Evolutionary conservation across 352 stramenopile species (phyloP).

Genomic region (Phytophthora cactorum): DNA sequence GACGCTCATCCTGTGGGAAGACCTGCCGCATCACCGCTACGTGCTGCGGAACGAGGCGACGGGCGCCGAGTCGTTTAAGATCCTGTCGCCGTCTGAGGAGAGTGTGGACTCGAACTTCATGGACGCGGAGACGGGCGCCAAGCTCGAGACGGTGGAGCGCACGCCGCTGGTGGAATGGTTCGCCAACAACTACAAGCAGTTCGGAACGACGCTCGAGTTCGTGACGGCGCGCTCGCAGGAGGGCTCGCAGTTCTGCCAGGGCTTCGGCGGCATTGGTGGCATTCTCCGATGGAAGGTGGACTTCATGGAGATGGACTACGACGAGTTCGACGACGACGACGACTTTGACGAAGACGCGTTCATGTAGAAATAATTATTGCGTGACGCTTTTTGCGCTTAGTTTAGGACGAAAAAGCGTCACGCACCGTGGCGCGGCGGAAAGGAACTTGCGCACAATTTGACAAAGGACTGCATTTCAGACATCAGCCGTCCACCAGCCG

Average conservation of each 20-base stretch:
- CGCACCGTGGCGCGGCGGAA: constrained; percentile 43
- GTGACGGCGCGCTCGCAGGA: constrained; percentile 98
- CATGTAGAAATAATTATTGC: constrained; percentile 87
- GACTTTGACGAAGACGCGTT: constrained; percentile 88
- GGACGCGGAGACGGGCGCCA: constrained; percentile 94
- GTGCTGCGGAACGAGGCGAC: constrained; percentile 95
- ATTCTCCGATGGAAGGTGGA: constrained; percentile 99
- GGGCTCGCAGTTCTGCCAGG: constrained; percentile 99
- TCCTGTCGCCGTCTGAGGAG: constrained; percentile 89
- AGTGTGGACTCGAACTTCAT: constrained; percentile 96
- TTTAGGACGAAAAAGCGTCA: constrained; percentile 36
- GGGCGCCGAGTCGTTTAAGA: constrained; percentile 82
- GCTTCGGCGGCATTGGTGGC: constrained; percentile 99
- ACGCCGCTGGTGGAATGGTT: constrained; percentile 99
- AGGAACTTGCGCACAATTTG: constrained; percentile 34
- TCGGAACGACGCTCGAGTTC: constrained; percentile 98
- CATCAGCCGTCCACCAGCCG: constrained; percentile 10
- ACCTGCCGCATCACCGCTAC: constrained; percentile 96
- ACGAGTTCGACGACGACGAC: constrained; percentile 92
- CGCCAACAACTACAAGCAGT: constrained; percentile 99
- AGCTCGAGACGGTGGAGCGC: constrained; percentile 98
- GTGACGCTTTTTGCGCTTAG: constrained; percentile 42
- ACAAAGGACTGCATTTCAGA: constrained; percentile 33
- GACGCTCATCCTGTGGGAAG: constrained; percentile 99
- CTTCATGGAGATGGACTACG: constrained; percentile 97